A percentile compares a stretch with the other conserved stretches of the same genome.
These are phyloP conservation scores for Termitomyces sp. DNA, from an alignment of 768 basidiomycete genomes.

Conservation along the genomic window DNA sequence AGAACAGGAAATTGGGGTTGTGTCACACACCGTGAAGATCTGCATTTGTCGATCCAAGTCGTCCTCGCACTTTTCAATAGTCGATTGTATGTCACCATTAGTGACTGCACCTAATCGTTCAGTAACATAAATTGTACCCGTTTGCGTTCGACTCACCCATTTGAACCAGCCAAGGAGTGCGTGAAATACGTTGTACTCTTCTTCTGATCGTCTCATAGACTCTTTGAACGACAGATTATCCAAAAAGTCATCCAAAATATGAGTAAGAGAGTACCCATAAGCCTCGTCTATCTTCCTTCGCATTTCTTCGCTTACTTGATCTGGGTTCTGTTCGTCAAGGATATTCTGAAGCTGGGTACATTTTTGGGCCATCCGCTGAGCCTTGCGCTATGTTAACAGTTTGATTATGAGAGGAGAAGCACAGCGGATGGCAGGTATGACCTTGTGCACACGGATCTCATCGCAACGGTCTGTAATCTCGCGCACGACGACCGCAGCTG, in stretches of 20 bases:
- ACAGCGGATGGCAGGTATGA: slow-evolving; percentile 14
- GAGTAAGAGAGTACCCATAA: slow-evolving; percentile 31
- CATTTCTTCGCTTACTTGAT: slow-evolving; percentile 37
- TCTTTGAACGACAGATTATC: slow-evolving; percentile 22
- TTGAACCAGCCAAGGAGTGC: slow-evolving; percentile 32
- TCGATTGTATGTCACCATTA: slow-evolving; percentile 41
- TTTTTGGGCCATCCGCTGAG: slow-evolving; percentile 36
- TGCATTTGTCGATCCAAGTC: slow-evolving; percentile 41
- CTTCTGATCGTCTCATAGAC: slow-evolving; percentile 36
- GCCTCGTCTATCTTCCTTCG: slow-evolving; percentile 39
- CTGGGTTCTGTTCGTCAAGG: slow-evolving; percentile 35
- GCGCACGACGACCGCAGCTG: slow-evolving; percentile 38
- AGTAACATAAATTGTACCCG: not conserved
- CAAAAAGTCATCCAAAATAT: not conserved
- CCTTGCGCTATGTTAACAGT: slow-evolving; percentile 32
- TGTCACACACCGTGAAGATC: slow-evolving; percentile 36
- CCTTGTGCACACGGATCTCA: slow-evolving; percentile 48
- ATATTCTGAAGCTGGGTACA: slow-evolving; percentile 36
- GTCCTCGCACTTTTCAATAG: slow-evolving; percentile 37
- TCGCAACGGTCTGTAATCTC: slow-evolving; percentile 44
- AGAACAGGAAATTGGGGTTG: not conserved
- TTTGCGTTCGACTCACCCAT: slow-evolving; percentile 30
- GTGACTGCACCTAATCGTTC: slow-evolving; percentile 31
- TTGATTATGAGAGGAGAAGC: not conserved
- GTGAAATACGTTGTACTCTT: slow-evolving; percentile 36